Conservation (phyloP, 2,329 filamentous ascomycete species). For the Claviceps cyperi region DNA sequence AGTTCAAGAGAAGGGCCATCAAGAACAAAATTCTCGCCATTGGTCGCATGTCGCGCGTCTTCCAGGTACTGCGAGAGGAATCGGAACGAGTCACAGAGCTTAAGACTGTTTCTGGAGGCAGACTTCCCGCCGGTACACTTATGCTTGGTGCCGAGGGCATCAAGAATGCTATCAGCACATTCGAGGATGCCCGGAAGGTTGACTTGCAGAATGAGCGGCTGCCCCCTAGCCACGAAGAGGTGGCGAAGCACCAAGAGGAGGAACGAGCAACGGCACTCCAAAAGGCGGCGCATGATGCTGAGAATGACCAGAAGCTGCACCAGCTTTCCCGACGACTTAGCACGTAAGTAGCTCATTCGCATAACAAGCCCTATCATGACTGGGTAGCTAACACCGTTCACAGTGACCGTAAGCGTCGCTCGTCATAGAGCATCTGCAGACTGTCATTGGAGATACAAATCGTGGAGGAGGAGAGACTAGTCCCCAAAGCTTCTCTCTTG, state of each 20-base stretch:
- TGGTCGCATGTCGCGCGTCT: conserved; percentile 87
- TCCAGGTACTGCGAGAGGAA: conserved; percentile 95
- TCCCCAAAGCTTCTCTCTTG: not conserved
- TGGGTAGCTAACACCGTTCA: not conserved
- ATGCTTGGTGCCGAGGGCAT: conserved; percentile 98
- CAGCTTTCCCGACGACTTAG: conserved; percentile 81
- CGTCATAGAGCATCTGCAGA: conserved; percentile 1
- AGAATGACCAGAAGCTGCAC: conserved; percentile 79
- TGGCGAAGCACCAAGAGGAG: conserved; percentile 67
- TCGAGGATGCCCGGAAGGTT: conserved; percentile 93
- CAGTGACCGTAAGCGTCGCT: conserved; percentile 20
- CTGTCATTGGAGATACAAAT: not conserved
- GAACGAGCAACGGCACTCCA: conserved; percentile 72
- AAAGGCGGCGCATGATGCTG: conserved; percentile 73
- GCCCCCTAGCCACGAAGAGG: conserved; percentile 85
- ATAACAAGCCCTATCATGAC: too few species aligned
- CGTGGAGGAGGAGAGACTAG: not conserved
- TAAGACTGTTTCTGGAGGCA: conserved; percentile 88
- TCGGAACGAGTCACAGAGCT: conserved; percentile 93
- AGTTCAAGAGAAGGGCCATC: conserved; percentile 91
- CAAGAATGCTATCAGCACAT: conserved; percentile 93
- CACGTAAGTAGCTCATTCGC: conserved; percentile 56
- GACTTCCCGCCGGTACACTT: conserved; percentile 84
- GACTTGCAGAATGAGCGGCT: conserved; percentile 93
- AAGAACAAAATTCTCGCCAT: conserved; percentile 99